Percentiles rank a stretch among this genome's conserved stretches.
These are phyloP conservation scores for Chlamydomonas applanata DNA, from an alignment of 139 green algal genomes.

Conservation along the genomic window DNA sequence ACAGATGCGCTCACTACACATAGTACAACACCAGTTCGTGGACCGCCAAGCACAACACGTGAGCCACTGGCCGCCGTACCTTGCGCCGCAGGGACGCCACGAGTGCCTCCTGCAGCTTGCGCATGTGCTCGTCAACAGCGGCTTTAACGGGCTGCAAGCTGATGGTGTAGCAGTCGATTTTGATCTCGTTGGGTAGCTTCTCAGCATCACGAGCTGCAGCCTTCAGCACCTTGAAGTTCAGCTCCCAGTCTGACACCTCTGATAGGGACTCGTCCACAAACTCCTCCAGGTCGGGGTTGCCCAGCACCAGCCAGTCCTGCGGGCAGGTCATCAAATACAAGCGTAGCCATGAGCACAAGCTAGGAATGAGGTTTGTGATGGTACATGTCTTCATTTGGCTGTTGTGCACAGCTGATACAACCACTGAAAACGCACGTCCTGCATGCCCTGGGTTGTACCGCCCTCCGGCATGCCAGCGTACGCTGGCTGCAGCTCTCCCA, in stretches of 20 bases:
- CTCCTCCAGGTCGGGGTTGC: slow-evolving; percentile 63
- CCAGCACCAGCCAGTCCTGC: slow-evolving; percentile 71
- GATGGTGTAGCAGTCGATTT: slow-evolving; percentile 34
- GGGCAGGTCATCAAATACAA: background rate
- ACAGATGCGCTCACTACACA: no score
- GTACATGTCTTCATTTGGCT: no score
- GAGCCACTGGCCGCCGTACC: slow-evolving; percentile 28
- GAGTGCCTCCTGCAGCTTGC: slow-evolving; percentile 62
- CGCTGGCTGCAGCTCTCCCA: no score
- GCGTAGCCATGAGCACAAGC: no score
- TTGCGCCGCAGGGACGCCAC: slow-evolving; percentile 58
- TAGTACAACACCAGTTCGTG: no score
- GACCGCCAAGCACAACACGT: no score
- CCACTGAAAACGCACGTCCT: no score
- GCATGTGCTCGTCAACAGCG: slow-evolving; percentile 68
- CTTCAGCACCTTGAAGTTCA: slow-evolving; percentile 77
- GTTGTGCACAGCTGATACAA: no score
- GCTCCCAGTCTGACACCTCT: slow-evolving; percentile 67
- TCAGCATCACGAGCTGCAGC: slow-evolving; percentile 51
- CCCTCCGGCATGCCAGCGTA: no score
- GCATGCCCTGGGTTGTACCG: no score
- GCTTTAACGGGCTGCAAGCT: slow-evolving; percentile 59
- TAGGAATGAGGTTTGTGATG: no score
- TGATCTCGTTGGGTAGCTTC: slow-evolving; percentile 63
- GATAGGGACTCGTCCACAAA: slow-evolving; percentile 67